Evolutionary conservation across 768 basidiomycete species (phyloP).

Genomic region (Mycena rebaudengoi): DNA sequence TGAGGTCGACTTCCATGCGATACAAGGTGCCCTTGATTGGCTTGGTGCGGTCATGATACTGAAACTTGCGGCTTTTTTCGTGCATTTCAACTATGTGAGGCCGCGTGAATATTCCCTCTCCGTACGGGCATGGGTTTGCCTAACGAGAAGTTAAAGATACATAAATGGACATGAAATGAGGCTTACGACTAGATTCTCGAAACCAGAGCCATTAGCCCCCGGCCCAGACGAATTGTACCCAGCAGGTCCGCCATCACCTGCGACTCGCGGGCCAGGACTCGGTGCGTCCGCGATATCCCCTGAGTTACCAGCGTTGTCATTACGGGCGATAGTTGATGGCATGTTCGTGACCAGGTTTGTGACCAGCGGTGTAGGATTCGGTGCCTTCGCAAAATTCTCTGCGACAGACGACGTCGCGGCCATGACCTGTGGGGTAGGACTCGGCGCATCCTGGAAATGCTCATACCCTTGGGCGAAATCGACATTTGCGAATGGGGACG

Average conservation of each 20-base stretch:
- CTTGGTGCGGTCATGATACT: neutral
- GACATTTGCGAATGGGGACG: neutral
- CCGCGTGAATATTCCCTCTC: neutral
- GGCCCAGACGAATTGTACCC: neutral
- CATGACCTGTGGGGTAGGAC: neutral
- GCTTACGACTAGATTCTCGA: neutral
- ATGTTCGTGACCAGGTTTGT: neutral
- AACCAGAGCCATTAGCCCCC: neutral
- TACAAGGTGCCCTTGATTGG: neutral
- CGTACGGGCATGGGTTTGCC: neutral
- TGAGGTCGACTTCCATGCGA: neutral
- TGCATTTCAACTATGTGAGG: neutral
- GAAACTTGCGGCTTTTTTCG: neutral
- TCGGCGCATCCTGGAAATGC: neutral
- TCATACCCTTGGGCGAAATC: neutral
- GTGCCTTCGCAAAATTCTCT: neutral
- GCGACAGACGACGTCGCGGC: neutral
- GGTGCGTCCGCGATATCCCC: neutral
- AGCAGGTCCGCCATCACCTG: neutral
- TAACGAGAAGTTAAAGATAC: neutral
- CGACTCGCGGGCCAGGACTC: neutral
- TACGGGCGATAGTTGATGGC: neutral
- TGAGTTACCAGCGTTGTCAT: neutral
- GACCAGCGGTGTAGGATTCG: neutral
- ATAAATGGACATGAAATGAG: neutral